These are phyloP conservation scores for Carex arenaria DNA, from an alignment of 202 grass and related monocot species.

Conservation along the genomic window DNA sequence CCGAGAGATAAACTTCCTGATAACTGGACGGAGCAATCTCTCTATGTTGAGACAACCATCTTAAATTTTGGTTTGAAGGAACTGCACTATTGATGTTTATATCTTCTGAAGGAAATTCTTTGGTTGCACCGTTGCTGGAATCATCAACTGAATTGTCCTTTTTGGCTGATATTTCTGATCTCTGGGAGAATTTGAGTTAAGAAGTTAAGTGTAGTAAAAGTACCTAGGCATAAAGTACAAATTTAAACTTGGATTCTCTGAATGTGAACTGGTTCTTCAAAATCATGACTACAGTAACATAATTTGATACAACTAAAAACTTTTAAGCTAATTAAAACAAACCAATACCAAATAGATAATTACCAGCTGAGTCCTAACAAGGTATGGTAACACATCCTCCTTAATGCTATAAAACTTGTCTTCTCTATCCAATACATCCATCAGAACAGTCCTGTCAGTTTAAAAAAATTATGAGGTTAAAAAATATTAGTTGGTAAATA, in stretches of 20 bases:
- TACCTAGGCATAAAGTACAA: not conserved
- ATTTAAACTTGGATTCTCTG: not conserved
- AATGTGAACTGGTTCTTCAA: not conserved
- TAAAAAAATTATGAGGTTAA: constrained; percentile 5
- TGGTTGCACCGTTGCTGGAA: constrained; percentile 27
- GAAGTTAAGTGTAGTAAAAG: not conserved
- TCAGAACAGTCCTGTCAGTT: constrained; percentile 61
- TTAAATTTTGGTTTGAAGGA: constrained; percentile 56
- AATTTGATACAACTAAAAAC: not conserved
- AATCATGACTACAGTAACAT: not conserved
- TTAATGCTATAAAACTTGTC: constrained; percentile 78
- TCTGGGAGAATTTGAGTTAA: constrained; percentile 48
- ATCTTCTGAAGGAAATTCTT: constrained; percentile 32
- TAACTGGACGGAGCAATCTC: constrained; percentile 72
- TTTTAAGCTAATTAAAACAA: not conserved
- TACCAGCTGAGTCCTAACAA: constrained; percentile 93
- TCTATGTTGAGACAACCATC: constrained; percentile 69
- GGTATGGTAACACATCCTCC: constrained; percentile 84
- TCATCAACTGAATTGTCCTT: constrained; percentile 41
- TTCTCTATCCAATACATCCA: constrained; percentile 74
- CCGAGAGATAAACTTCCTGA: constrained; percentile 30
- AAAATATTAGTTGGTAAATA: constrained; percentile 9
- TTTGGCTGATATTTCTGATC: constrained; percentile 47
- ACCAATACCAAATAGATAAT: constrained; percentile 24
- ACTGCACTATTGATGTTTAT: constrained; percentile 40